A percentile compares a stretch with the other conserved stretches of the same genome.
Evolutionary conservation across 371 early-diverging fungal species (phyloP).

Genomic region (Zychaea mexicana): DNA sequence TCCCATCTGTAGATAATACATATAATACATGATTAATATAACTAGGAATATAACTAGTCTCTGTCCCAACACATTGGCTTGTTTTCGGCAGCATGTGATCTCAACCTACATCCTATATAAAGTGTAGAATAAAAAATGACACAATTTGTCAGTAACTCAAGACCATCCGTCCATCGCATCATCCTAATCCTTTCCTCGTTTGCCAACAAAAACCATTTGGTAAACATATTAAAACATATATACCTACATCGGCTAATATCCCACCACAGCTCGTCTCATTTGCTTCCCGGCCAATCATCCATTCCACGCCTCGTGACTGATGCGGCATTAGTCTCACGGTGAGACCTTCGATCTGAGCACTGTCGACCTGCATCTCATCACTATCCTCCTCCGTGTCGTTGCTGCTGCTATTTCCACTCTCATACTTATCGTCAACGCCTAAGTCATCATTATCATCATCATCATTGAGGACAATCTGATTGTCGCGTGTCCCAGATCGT

Average conservation of each 20-base stretch:
- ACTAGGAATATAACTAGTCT: too few species aligned
- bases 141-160: too few species aligned
- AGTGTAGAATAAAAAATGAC: too few species aligned
- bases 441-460: slow-evolving; percentile 1
- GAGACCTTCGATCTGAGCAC: slow-evolving; percentile 33
- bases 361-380: slow-evolving; percentile 9
- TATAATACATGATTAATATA: neutral
- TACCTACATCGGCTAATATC: slow-evolving; percentile 73
- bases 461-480: slow-evolving; percentile 5
- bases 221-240: neutral
- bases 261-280: slow-evolving; percentile 64
- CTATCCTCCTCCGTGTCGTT: slow-evolving; percentile 14
- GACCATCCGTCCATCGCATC: too few species aligned
- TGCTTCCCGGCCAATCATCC: slow-evolving; percentile 52
- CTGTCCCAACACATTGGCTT: too few species aligned
- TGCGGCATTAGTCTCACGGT: slow-evolving; percentile 37
- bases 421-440: neutral
- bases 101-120: slow-evolving; percentile 43
- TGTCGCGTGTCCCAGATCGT: neutral
- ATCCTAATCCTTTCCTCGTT: too few species aligned
- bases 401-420: neutral
- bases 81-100: too few species aligned
- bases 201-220: too few species aligned
- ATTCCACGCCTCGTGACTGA: slow-evolving; percentile 41
- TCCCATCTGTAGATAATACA: slow-evolving; percentile 62